Percentiles rank a stretch among this genome's conserved stretches.
Evolutionary conservation across 495 filamentous ascomycete species (phyloP).

Genomic region (Aspergillus cavernicola): DNA sequence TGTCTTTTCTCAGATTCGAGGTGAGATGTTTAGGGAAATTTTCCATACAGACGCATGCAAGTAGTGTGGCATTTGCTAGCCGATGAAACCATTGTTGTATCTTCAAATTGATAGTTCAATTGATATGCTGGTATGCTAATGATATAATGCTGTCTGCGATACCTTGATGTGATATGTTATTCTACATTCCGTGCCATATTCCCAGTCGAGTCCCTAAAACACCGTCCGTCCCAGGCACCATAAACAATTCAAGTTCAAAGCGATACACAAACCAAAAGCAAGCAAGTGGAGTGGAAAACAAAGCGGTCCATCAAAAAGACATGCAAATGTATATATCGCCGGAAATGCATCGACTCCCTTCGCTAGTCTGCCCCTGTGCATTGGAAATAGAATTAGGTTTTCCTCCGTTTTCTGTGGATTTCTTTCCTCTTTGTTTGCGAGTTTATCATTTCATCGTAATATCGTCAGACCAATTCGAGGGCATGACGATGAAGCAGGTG

Average conservation of each 20-base stretch:
- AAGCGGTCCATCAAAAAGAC: background rate
- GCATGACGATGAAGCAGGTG: background rate
- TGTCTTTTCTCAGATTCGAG: too few relatives aligned
- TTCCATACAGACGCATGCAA: too few relatives aligned
- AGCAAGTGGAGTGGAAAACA: background rate
- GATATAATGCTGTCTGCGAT: background rate
- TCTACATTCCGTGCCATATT: slow-evolving; percentile 6
- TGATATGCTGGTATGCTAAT: slow-evolving; percentile 7
- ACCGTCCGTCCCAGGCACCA: background rate
- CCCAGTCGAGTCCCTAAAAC: background rate
- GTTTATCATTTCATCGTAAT: slow-evolving; percentile 2
- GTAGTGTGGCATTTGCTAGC: too few relatives aligned
- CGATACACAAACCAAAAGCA: background rate
- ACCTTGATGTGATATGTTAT: slow-evolving; percentile 2
- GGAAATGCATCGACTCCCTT: background rate
- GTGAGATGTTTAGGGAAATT: too few relatives aligned
- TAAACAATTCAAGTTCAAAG: background rate
- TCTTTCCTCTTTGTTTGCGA: slow-evolving; percentile 2
- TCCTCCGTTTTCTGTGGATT: background rate
- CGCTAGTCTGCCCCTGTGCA: background rate
- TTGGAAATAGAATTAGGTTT: background rate
- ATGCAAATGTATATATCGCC: slow-evolving; percentile 12
- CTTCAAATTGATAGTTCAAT: background rate
- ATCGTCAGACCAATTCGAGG: background rate
- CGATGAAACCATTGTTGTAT: too few relatives aligned